Percentiles rank a stretch among this genome's conserved stretches.
These are phyloP conservation scores for Raffaelea arxii DNA, from an alignment of 2,329 filamentous ascomycete genomes.

Conservation along the genomic window DNA sequence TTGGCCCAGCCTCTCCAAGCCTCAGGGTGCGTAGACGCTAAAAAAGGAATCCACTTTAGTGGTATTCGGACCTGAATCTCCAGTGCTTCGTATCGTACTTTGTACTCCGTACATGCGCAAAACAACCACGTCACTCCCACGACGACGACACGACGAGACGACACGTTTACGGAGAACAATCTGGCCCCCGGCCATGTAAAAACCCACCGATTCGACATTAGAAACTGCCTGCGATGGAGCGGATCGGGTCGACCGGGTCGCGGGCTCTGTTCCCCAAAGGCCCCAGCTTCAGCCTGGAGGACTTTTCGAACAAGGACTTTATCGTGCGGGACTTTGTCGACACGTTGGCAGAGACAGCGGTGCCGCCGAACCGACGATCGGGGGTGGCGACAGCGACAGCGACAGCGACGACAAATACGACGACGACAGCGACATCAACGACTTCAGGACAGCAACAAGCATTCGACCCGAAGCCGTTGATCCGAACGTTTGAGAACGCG, in stretches of 20 bases:
- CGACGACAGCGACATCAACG: background rate
- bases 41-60: slow-evolving; percentile 1
- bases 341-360: slow-evolving; percentile 74
- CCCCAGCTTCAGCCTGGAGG: slow-evolving; percentile 77
- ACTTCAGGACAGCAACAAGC: slow-evolving; percentile 44
- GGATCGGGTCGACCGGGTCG: slow-evolving; percentile 33
- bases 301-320: slow-evolving; percentile 84
- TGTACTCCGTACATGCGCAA: no score
- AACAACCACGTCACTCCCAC: background rate
- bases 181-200: no score
- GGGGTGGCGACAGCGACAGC: slow-evolving; percentile 34
- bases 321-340: slow-evolving; percentile 98
- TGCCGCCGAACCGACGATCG: slow-evolving; percentile 72
- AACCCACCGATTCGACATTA: no score
- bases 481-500: slow-evolving; percentile 80
- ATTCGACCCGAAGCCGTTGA: slow-evolving; percentile 95
- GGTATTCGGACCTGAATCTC: background rate
- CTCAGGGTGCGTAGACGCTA: no score
- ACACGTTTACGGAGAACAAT: no score
- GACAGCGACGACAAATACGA: slow-evolving; percentile 19
- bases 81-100: no score
- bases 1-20: no score
- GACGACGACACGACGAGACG: background rate
- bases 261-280: slow-evolving; percentile 67
- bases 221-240: no score